These are phyloP conservation scores for Globisporangium polare DNA, from an alignment of 352 stramenopile genomes.

Conservation along the genomic window DNA sequence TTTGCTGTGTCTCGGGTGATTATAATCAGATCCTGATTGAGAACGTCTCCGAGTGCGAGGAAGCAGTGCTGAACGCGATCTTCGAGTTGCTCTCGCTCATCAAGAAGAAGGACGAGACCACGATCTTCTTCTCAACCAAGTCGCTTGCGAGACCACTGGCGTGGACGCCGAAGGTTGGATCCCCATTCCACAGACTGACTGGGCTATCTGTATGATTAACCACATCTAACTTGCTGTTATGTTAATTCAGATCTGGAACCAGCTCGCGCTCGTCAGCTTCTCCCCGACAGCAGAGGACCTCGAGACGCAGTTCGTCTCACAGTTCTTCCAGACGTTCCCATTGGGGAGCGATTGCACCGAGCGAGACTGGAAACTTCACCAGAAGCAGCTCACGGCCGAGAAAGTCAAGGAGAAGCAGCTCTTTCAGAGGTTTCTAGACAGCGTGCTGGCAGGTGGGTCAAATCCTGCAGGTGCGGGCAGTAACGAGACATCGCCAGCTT, in stretches of 20 bases:
- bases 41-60: conserved; percentile 42
- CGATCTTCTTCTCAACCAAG: conserved; percentile 38
- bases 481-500: neutral
- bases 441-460: neutral
- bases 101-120: conserved; percentile 35
- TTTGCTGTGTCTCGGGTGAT: neutral
- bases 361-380: conserved; percentile 6
- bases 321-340: conserved; percentile 19
- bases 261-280: conserved; percentile 44
- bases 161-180: conserved; percentile 53
- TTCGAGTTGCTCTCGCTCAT: conserved; percentile 37
- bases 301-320: conserved; percentile 30
- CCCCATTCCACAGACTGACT: neutral
- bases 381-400: conserved; percentile 2
- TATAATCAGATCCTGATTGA: conserved; percentile 58
- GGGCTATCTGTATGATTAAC: neutral
- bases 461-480: neutral
- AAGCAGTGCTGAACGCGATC: conserved; percentile 27
- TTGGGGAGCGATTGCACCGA: conserved; percentile 7
- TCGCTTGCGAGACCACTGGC: conserved; percentile 24
- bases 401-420: neutral
- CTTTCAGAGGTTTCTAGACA: conserved; percentile 9
- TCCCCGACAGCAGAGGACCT: conserved; percentile 32
- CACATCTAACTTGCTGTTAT: neutral
- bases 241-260: conserved; percentile 36